phyloP scores from a whole-genome alignment of 345 rosid genomes.

The Hibiscus syriacus region DNA sequence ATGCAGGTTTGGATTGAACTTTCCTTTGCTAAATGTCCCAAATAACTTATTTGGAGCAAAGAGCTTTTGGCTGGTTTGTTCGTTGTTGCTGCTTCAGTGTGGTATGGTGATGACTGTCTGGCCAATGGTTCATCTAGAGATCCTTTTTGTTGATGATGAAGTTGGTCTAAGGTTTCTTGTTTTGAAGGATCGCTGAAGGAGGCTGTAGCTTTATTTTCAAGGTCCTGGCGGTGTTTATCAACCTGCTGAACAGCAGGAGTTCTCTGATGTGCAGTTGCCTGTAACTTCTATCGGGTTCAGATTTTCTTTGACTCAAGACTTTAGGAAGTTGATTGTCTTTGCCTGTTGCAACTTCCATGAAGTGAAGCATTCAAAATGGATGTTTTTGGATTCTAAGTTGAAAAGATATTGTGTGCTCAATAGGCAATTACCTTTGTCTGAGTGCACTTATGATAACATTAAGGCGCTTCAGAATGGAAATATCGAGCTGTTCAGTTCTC shows the following conservation, averaged over 20 bases:
- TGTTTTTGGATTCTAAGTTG: conserved; percentile 44
- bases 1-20: conserved; percentile 32
- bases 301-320: conserved; percentile 44
- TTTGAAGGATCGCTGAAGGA: conserved; percentile 82
- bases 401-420: conserved; percentile 43
- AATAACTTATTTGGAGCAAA: conserved; percentile 27
- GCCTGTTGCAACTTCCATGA: conserved; percentile 50
- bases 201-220: conserved; percentile 52
- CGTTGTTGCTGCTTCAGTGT: conserved; percentile 37
- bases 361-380: conserved; percentile 56
- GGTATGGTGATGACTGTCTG: conserved; percentile 47
- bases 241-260: conserved; percentile 37
- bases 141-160: conserved; percentile 66
- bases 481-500: conserved; percentile 7
- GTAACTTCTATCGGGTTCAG: conserved; percentile 61
- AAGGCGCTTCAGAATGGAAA: conserved; percentile 50
- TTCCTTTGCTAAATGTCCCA: conserved; percentile 28
- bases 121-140: conserved; percentile 83
- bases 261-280: conserved; percentile 47
- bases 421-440: conserved; percentile 52
- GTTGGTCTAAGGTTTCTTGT: conserved; percentile 63
- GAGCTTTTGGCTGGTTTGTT: conserved; percentile 35
- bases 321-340: conserved; percentile 55
- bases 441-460: conserved; percentile 58
- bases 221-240: conserved; percentile 42